A percentile compares a stretch with the other conserved stretches of the same genome.
Conservation (phyloP, 1,284 basidiomycete genomes). For the Puccinia triticina region DNA sequence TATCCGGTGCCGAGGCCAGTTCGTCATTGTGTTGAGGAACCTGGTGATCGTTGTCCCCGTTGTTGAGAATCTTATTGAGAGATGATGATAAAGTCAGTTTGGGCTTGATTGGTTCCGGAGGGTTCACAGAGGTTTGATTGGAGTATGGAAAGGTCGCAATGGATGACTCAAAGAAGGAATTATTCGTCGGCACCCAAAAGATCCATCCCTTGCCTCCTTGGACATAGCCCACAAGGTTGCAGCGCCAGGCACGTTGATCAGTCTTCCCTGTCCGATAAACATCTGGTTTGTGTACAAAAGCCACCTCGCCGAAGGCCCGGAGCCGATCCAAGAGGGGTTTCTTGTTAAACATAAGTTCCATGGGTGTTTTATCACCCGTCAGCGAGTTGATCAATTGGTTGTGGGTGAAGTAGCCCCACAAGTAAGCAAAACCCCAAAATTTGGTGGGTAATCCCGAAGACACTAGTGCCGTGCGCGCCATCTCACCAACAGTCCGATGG, state of each 20-base stretch:
- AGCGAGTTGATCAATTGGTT: slow-evolving; percentile 22
- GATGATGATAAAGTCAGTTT: not conserved
- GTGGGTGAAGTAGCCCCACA: not conserved
- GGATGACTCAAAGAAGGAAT: slow-evolving; percentile 24
- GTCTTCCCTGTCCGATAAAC: not conserved
- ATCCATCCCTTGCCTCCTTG: slow-evolving; percentile 34
- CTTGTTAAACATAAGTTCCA: slow-evolving; percentile 14
- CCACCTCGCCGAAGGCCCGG: slow-evolving; percentile 31
- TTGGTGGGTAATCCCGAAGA: not conserved
- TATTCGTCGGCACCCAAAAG: slow-evolving; percentile 1
- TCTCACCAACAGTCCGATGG: slow-evolving; percentile 29
- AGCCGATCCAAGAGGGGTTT: slow-evolving; percentile 16
- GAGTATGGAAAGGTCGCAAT: not conserved
- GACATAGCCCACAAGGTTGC: slow-evolving; percentile 12
- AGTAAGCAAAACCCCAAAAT: slow-evolving; percentile 36
- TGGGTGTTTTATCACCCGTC: slow-evolving; percentile 10
- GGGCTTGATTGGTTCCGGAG: not conserved
- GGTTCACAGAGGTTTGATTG: not conserved
- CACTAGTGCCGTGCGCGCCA: not conserved
- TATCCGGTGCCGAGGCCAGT: too few species aligned
- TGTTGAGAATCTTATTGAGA: not conserved
- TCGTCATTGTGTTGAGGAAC: not conserved
- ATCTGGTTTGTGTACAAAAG: slow-evolving; percentile 30
- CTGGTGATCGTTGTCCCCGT: too few species aligned
- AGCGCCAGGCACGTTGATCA: not conserved